Evolutionary conservation across 768 basidiomycete species (phyloP).

Genomic region (Tylopilus subfusipes): DNA sequence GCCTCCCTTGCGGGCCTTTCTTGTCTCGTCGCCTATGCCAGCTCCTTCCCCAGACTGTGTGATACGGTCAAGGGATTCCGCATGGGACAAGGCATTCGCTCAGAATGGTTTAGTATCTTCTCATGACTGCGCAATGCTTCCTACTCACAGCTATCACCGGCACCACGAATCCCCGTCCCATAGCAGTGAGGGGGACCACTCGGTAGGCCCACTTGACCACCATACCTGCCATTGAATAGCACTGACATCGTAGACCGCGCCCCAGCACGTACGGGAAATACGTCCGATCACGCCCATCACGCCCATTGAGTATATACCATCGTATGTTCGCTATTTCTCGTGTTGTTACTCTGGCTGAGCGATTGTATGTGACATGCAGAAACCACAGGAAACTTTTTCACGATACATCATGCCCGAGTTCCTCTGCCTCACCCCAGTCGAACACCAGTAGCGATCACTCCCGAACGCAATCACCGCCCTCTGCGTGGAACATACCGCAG

Average conservation of each 20-base stretch:
- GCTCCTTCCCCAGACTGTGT: constrained; percentile 24
- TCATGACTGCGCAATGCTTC: constrained; percentile 32
- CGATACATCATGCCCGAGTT: constrained; percentile 29
- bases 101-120: constrained; percentile 39
- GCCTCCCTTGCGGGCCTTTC: constrained; percentile 22
- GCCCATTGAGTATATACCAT: constrained; percentile 32
- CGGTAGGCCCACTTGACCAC: constrained; percentile 21
- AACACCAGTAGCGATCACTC: constrained; percentile 44
- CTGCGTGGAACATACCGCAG: constrained; percentile 38
- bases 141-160: constrained; percentile 31
- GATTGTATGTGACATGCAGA: constrained; percentile 13
- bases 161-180: constrained; percentile 19
- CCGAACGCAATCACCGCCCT: constrained; percentile 46
- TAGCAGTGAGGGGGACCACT: constrained; percentile 27
- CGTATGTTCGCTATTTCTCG: constrained; percentile 23
- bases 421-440: constrained; percentile 31
- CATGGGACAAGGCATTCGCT: constrained; percentile 35
- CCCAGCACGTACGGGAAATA: constrained; percentile 30
- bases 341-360: constrained; percentile 11
- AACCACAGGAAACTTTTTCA: constrained; percentile 33
- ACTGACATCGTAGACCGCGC: constrained; percentile 13
- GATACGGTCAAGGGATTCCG: constrained; percentile 31
- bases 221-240: not conserved
- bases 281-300: constrained; percentile 36
- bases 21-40: constrained; percentile 29